phyloP scores from a whole-genome alignment of 495 filamentous ascomycete genomes.

The Aspergillus egyptiacus region DNA sequence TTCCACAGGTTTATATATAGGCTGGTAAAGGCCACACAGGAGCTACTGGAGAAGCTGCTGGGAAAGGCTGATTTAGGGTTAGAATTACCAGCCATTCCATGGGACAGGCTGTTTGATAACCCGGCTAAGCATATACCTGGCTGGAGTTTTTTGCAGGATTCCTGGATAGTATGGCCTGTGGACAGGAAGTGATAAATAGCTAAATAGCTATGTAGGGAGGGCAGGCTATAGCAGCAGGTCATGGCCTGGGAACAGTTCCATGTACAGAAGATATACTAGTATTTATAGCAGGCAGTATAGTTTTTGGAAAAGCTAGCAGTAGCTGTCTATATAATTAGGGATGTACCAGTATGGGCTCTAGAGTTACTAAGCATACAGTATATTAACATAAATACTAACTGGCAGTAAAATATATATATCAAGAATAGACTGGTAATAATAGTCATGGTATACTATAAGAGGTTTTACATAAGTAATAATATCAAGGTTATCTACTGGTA shows the following conservation, averaged over 20 bases:
- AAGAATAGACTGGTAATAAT: slow-evolving; percentile 9
- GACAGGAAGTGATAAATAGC: background rate
- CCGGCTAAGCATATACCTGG: background rate
- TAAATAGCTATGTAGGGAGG: background rate
- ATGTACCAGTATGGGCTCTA: background rate
- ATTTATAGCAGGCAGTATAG: background rate
- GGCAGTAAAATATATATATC: slow-evolving; percentile 14
- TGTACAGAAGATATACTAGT: background rate
- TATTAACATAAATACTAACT: background rate
- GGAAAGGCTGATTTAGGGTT: background rate
- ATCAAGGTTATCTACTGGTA: slow-evolving; percentile 9
- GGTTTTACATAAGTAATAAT: slow-evolving; percentile 9
- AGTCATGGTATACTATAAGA: slow-evolving; percentile 13
- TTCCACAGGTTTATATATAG: slow-evolving; percentile 12
- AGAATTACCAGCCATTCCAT: background rate
- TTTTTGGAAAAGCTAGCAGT: background rate
- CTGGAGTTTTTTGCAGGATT: slow-evolving; percentile 17
- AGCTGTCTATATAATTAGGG: background rate
- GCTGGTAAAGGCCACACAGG: background rate
- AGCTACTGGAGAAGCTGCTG: background rate
- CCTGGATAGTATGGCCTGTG: slow-evolving; percentile 4
- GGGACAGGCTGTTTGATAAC: background rate
- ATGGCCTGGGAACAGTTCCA: too few species aligned
- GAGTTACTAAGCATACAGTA: background rate
- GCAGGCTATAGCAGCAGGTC: background rate